Evolutionary conservation across 179 eudicot genomes (phyloP).

Genomic region (Carnegiea gigantea): DNA sequence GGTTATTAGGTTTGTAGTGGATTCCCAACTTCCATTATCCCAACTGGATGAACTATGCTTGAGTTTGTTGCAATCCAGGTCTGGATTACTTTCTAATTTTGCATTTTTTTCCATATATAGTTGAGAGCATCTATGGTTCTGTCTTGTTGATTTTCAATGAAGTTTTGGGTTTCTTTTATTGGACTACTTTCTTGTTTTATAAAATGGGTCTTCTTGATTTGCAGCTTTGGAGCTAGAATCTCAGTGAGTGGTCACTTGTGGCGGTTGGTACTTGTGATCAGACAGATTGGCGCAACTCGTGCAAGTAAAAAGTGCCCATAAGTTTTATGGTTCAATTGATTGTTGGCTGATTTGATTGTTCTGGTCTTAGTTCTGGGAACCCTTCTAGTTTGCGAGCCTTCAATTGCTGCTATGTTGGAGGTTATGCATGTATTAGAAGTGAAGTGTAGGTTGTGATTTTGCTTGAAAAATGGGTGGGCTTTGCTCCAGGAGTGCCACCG

Average conservation of each 20-base stretch:
- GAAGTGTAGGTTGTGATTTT: conserved; percentile 23
- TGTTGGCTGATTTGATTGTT: conserved; percentile 8
- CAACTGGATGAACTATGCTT: background rate
- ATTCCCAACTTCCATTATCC: background rate
- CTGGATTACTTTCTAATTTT: conserved; percentile 11
- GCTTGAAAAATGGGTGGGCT: conserved; percentile 74
- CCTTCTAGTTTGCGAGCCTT: no score
- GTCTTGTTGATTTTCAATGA: conserved; percentile 5
- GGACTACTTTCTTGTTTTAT: background rate
- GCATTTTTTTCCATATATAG: no score
- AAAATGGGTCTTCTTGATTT: conserved; percentile 19
- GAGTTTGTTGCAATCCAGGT: background rate
- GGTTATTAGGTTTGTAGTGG: background rate
- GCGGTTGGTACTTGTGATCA: conserved; percentile 17
- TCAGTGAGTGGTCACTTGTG: conserved; percentile 17
- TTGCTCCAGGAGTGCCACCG: conserved; percentile 83
- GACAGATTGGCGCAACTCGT: background rate
- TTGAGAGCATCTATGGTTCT: background rate
- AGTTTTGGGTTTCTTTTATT: background rate
- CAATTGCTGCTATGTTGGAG: background rate
- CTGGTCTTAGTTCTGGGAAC: background rate
- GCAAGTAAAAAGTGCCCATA: background rate
- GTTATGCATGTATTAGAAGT: conserved; percentile 24
- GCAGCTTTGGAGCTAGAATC: conserved; percentile 29
- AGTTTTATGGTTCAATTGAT: conserved; percentile 20